Base-by-base conservation (phyloP, 805 yeast species). In the Spathaspora hagerdaliae region DNA sequence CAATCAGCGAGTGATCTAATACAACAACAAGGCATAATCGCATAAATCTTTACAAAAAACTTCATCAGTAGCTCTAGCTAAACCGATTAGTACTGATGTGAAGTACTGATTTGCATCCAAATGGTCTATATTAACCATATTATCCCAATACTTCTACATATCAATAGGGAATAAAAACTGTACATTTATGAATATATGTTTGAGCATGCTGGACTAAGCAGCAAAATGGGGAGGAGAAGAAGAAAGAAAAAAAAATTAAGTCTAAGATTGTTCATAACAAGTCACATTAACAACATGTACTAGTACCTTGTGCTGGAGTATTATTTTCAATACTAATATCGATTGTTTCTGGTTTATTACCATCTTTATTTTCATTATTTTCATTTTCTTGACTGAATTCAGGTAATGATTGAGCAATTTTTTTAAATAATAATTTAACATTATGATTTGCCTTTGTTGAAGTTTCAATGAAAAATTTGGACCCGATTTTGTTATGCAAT, bases 91-190 rank as follows among this genome's bases (percentile, higher is more conserved):
- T 98, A 83, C 58, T 90, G 83, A 68, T 92, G 98, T n/a, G 99
- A 98, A 94, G 63, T 98, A 83, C 58, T 90, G 83, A 68, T 92
- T 99, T n/a, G 99, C 98, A 27, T 98, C 99, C 47, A 94, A 77
- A 19, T 19, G 24, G 24, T 19, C 24, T 19, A 19, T 5, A 19
- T 19, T 19, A 19, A 19, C 24, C 2, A 19, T 19, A 19, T 5
- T 5, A 3, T 19, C 24, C 24, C 2, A 19, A 5, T 19, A 19
- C 5, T 19, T 19, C 5, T 19, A 19, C 24, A 19, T 2, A 19
- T 5, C 24, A 19, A 19, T 19, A 19, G 5, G 24, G 24, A 19
- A 19, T 19, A 19, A 19, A 19, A 19, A 19, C 24, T 19, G 24
- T 19, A 19, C 5, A 19, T 19, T 19, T 19, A 19, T 19, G 24